Evolutionary conservation across 2,329 filamentous ascomycete species (phyloP).

Genomic region (Aspergillus tanneri): DNA sequence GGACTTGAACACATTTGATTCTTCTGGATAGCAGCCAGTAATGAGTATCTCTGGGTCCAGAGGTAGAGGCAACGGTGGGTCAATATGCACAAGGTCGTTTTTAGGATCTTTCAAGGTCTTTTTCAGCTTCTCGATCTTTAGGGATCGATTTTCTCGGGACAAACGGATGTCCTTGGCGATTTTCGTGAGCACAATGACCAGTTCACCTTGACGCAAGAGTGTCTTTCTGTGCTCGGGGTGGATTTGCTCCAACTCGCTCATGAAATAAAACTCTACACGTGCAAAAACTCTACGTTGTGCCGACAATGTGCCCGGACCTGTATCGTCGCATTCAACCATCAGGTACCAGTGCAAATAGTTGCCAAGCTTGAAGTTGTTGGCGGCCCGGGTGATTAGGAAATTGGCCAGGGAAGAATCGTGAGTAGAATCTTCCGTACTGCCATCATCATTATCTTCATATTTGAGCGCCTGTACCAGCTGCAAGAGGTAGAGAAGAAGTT

Average conservation of each 20-base stretch:
- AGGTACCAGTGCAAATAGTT: conserved; percentile 98
- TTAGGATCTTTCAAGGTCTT: conserved; percentile 81
- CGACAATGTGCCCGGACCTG: conserved; percentile 69
- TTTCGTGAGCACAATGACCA: conserved; percentile 81
- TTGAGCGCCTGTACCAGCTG: conserved; percentile 96
- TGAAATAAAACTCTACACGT: conserved; percentile 94
- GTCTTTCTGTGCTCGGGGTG: conserved; percentile 73
- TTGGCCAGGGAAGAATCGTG: conserved; percentile 81
- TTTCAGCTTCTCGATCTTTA: conserved; percentile 82
- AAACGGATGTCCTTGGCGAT: conserved; percentile 86
- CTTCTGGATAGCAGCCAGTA: conserved; percentile 75
- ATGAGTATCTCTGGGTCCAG: conserved; percentile 81
- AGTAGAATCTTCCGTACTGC: conserved; percentile 60
- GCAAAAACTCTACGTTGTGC: conserved; percentile 83
- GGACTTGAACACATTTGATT: conserved; percentile 92
- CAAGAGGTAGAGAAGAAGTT: conserved; percentile 84
- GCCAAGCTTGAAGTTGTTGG: conserved; percentile 82
- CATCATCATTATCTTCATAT: conserved; percentile 73
- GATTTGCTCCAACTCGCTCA: conserved; percentile 76
- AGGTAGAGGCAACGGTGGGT: conserved; percentile 82
- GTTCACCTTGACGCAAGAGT: conserved; percentile 81
- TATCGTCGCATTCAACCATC: conserved; percentile 93
- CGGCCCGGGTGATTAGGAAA: conserved; percentile 85
- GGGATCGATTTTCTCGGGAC: conserved; percentile 71
- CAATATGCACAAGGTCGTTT: conserved; percentile 80